Conservation (phyloP, 805 yeast genomes). For the Saccharomycopsis fibuligera region DNA sequence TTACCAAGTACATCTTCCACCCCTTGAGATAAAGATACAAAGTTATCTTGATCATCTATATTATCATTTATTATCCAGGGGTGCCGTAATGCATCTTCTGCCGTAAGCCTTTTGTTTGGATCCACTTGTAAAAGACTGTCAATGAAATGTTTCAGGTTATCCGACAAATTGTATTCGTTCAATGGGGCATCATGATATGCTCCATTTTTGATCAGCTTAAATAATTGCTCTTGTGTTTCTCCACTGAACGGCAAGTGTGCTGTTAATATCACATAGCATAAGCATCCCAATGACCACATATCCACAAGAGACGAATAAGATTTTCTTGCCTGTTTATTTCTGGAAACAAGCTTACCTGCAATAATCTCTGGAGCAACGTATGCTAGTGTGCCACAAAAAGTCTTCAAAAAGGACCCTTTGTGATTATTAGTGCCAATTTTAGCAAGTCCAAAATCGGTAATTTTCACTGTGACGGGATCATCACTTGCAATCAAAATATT, state of each 20-base stretch:
- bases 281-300: constrained; percentile 96
- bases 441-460: constrained; percentile 95
- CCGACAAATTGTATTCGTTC: constrained; percentile 56
- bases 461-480: constrained; percentile 86
- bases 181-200: constrained; percentile 75
- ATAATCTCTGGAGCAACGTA: constrained; percentile 95
- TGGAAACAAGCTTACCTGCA: constrained; percentile 31
- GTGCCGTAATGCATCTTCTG: constrained; percentile 68
- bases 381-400: constrained; percentile 96
- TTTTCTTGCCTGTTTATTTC: constrained; percentile 20
- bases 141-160: constrained; percentile 67
- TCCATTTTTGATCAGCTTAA: constrained; percentile 69
- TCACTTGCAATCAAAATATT: constrained; percentile 85
- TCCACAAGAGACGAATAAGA: constrained; percentile 83
- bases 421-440: constrained; percentile 47
- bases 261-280: constrained; percentile 84
- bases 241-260: constrained; percentile 96
- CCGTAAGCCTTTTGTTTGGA: constrained; percentile 66
- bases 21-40: background rate
- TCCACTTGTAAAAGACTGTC: constrained; percentile 67
- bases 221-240: constrained; percentile 78
- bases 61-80: constrained; percentile 59
- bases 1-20: too few relatives aligned
- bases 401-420: constrained; percentile 82
- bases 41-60: background rate